Conservation (phyloP, 1,284 basidiomycete species). For the Ceraceosorus guamensis region DNA sequence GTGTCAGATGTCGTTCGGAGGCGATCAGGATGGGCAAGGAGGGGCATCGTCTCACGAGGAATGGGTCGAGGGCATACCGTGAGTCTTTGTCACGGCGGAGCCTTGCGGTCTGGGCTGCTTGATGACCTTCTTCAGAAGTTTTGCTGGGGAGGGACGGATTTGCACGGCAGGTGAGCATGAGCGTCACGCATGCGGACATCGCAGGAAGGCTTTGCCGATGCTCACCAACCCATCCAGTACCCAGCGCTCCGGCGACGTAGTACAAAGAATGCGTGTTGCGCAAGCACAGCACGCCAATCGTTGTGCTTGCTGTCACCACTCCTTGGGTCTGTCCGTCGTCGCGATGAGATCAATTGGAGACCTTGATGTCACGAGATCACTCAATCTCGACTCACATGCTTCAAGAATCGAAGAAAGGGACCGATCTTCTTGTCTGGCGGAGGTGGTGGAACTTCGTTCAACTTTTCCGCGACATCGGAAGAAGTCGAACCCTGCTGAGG, state of each 20-base stretch:
- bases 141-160: conserved; percentile 1
- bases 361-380: no score
- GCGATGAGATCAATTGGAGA: no score
- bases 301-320: conserved; percentile 9
- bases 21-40: no score
- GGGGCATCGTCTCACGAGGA: conserved; percentile 5
- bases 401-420: no score
- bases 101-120: conserved; percentile 12
- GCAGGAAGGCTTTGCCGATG: no score
- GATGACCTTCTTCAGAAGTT: conserved; percentile 14
- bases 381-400: no score
- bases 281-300: conserved; percentile 9
- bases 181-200: neutral
- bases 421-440: no score
- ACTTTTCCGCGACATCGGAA: no score
- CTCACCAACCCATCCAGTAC: conserved; percentile 10
- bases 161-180: neutral
- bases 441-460: no score
- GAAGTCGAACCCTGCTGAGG: no score
- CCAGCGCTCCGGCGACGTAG: conserved; percentile 2
- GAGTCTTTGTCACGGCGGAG: conserved; percentile 10
- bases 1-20: neutral
- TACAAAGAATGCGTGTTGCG: conserved; percentile 4
- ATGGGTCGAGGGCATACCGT: conserved; percentile 16
- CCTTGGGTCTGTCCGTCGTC: conserved; percentile 13